Conservation (phyloP, 176 grass and related monocot genomes). For the Avena atlantica region DNA sequence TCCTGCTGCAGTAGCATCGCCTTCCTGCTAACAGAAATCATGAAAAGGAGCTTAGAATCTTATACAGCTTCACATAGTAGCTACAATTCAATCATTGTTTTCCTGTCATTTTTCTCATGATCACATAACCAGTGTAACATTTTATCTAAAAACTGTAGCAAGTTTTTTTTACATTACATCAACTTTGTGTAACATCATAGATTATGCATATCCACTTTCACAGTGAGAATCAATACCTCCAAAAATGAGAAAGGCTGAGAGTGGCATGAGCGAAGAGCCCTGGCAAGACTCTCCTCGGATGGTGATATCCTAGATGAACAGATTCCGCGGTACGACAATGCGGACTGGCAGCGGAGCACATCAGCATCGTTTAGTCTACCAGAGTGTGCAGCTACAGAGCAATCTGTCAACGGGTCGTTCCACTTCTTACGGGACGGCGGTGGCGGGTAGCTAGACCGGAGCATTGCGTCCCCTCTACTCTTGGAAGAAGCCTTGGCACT, state of each 20-base stretch:
- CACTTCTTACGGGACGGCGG: conserved; percentile 16
- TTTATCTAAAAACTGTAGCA: background rate
- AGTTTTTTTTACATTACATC: background rate
- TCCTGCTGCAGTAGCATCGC: conserved; percentile 57
- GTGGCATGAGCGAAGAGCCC: conserved; percentile 78
- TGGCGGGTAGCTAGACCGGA: conserved; percentile 45
- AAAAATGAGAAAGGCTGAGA: conserved; percentile 88
- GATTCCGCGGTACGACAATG: conserved; percentile 65
- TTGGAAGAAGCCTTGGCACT: conserved; percentile 34
- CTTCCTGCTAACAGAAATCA: conserved; percentile 57
- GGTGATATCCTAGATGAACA: conserved; percentile 80
- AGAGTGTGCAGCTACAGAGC: conserved; percentile 39
- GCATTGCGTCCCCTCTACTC: conserved; percentile 29
- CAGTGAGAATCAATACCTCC: conserved; percentile 53
- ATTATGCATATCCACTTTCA: background rate
- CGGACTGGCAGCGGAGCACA: conserved; percentile 61
- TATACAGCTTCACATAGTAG: background rate
- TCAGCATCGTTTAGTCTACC: conserved; percentile 42
- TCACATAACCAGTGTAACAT: background rate
- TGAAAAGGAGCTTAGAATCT: conserved; percentile 11
- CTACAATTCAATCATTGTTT: background rate
- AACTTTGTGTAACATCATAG: conserved; percentile 15
- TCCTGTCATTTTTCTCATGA: conserved; percentile 21
- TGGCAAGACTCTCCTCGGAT: conserved; percentile 77
- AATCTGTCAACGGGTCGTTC: conserved; percentile 52